phyloP scores from a whole-genome alignment of 306 rosid species.

The Bauhinia variegata region DNA sequence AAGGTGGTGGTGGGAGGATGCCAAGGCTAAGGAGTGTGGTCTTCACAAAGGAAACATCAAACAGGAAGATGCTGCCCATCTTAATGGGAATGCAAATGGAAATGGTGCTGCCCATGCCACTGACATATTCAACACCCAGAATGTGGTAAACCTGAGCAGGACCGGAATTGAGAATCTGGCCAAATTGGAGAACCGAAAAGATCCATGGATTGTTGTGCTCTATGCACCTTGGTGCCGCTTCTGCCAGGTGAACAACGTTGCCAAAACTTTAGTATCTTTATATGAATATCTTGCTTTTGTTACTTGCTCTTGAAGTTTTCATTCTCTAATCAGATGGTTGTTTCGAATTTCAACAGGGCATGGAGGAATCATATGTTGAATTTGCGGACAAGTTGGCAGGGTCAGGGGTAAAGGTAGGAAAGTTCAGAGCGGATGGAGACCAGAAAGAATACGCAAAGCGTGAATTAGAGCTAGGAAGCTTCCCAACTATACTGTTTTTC shows the following conservation, averaged over 20 bases:
- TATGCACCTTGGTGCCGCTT: constrained; percentile 97
- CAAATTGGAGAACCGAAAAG: constrained; percentile 61
- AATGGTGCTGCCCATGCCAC: constrained; percentile 46
- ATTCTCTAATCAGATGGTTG: neutral
- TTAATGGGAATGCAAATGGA: constrained; percentile 57
- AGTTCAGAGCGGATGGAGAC: constrained; percentile 85
- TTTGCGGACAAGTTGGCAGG: constrained; percentile 74
- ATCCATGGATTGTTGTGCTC: constrained; percentile 80
- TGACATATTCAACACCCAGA: constrained; percentile 66
- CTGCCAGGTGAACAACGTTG: constrained; percentile 58
- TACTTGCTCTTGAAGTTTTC: constrained; percentile 12
- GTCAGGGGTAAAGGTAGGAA: constrained; percentile 76
- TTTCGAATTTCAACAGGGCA: constrained; percentile 49
- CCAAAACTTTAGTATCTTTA: neutral
- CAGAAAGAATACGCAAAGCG: constrained; percentile 75
- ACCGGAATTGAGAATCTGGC: constrained; percentile 78
- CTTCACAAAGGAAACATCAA: constrained; percentile 94
- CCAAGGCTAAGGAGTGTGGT: constrained; percentile 96
- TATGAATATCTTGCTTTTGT: constrained; percentile 3
- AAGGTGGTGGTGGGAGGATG: constrained; percentile 99
- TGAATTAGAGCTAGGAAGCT: constrained; percentile 72
- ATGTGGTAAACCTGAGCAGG: constrained; percentile 67
- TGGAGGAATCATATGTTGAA: constrained; percentile 77
- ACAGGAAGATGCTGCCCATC: constrained; percentile 53
- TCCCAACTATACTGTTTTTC: constrained; percentile 88